phyloP scores from a whole-genome alignment of 2,329 filamentous ascomycete species.

The Calonectria naviculata region DNA sequence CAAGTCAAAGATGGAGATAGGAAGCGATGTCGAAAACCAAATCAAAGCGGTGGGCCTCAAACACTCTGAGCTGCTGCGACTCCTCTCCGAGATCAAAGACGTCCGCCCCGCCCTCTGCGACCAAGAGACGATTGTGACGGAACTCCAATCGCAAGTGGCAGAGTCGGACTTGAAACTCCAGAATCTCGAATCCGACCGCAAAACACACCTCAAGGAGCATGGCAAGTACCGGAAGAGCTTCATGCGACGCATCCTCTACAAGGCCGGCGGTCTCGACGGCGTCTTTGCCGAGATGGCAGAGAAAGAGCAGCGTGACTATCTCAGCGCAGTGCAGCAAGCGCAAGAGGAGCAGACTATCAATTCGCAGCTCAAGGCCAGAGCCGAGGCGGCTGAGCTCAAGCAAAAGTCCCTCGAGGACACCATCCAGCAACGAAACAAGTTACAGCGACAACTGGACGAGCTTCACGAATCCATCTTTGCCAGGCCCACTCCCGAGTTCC shows the following conservation, averaged over 20 bases:
- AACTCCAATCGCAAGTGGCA: conserved; percentile 55
- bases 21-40: conserved; percentile 44
- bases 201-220: conserved; percentile 62
- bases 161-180: conserved; percentile 30
- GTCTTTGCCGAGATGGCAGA: conserved; percentile 54
- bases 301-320: conserved; percentile 67
- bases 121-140: conserved; percentile 56
- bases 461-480: conserved; percentile 64
- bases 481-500: conserved; percentile 62
- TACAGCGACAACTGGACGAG: conserved; percentile 59
- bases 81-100: conserved; percentile 61
- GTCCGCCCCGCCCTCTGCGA: conserved; percentile 57
- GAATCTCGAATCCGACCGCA: conserved; percentile 51
- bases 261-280: conserved; percentile 58
- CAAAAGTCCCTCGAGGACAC: conserved; percentile 49
- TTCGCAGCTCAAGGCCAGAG: conserved; percentile 51
- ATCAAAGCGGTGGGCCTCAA: conserved; percentile 53
- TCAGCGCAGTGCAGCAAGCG: conserved; percentile 61
- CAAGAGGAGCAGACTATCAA: conserved; percentile 57
- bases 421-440: conserved; percentile 48
- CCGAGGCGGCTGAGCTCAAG: conserved; percentile 52
- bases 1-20: conserved; percentile 31
- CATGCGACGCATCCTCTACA: conserved; percentile 63
- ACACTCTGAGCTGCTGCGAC: conserved; percentile 56
- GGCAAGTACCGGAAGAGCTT: conserved; percentile 64